phyloP scores from a whole-genome alignment of 768 basidiomycete genomes.

The Porphyrellus cyaneotinctus region DNA sequence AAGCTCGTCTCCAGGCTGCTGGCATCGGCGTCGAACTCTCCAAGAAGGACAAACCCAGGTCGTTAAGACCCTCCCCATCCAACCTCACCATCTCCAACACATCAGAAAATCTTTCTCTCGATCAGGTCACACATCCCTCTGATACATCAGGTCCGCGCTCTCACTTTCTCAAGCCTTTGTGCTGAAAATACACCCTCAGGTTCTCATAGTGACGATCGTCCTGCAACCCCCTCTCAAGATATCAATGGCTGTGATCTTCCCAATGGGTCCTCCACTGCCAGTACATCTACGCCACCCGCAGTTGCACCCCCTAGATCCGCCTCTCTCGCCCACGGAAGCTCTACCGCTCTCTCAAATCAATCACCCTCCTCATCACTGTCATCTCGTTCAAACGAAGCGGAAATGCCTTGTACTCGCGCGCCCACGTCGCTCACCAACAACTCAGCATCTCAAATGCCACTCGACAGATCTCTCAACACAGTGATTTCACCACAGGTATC shows the following conservation, averaged over 20 bases:
- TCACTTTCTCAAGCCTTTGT: neutral
- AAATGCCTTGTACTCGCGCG: conserved; percentile 4
- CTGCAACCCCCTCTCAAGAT: conserved; percentile 19
- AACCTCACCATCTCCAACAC: conserved; percentile 19
- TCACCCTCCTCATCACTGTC: conserved; percentile 1
- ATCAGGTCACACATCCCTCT: conserved; percentile 29
- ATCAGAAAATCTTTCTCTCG: conserved; percentile 17
- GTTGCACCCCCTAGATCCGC: conserved; percentile 20
- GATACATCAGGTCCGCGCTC: conserved; percentile 32
- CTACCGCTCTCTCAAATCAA: conserved; percentile 9
- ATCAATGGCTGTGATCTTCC: conserved; percentile 5
- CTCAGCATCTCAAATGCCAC: conserved; percentile 2
- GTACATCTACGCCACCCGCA: conserved; percentile 4
- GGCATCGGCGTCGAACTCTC: conserved; percentile 38
- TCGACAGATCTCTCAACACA: conserved; percentile 22
- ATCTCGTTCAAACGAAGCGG: conserved; percentile 22
- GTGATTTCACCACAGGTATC: conserved; percentile 11
- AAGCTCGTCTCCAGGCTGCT: conserved; percentile 31
- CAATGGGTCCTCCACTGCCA: neutral
- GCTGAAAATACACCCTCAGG: conserved; percentile 1
- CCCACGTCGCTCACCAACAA: conserved; percentile 3
- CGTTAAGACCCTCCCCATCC: conserved; percentile 21
- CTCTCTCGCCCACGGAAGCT: conserved; percentile 16
- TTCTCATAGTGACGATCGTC: conserved; percentile 21
- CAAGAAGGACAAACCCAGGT: conserved; percentile 23